Evolutionary conservation across 768 basidiomycete genomes (phyloP), one percentile per base, ranked within the genome.

Genomic region (Infundibulicybe gibba): DNA sequence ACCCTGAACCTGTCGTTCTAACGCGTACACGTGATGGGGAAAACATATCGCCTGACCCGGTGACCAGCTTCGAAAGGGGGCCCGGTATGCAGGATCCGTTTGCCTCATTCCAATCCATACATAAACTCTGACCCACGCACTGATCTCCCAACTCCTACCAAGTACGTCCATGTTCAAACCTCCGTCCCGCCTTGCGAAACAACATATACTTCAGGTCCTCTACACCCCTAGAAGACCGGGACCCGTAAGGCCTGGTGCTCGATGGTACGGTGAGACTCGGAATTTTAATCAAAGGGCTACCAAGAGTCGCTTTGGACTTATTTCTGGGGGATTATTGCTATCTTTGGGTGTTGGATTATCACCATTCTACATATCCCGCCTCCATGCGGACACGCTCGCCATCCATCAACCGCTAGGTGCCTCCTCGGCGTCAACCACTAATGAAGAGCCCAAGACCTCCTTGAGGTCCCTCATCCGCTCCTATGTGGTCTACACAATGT

Each of bases 301-400:
- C 21, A 34, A 14, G 16, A 43, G 25, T 25, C 49, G 45, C n/a
- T 31, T 48, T 2, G 34, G 48, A 13, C 15, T 50, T 10, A 39
- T 49, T 31, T 50, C 49, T 20, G 50, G 50, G 3, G 47, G 52
- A 31, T 17, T 43, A 25, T 30, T 56, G 19, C 49, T 58, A 13
- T 52, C 47, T 2, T 33, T 52, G 17, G 25, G 25, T 8, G 25
- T 25, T 25, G 52, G 54, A 10, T 47, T 55, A 3, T 40, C 49
- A 25, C 50, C 52, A 15, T 49, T 41, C 33, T 57, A 44, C 39
- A 10, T 33, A 11, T 39, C 50, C 6, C 31, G 33, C n/a, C 44
- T 54, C 16, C 38, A 54, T 20, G 54, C 48, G 6, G 56, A 59
- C 19, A 8, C 25, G 25, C 25, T 25, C 8, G 8, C 25, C 25